These are phyloP conservation scores for Chytriomyces confervae DNA, from an alignment of 192 early-diverging fungal species.

Conservation along the genomic window DNA sequence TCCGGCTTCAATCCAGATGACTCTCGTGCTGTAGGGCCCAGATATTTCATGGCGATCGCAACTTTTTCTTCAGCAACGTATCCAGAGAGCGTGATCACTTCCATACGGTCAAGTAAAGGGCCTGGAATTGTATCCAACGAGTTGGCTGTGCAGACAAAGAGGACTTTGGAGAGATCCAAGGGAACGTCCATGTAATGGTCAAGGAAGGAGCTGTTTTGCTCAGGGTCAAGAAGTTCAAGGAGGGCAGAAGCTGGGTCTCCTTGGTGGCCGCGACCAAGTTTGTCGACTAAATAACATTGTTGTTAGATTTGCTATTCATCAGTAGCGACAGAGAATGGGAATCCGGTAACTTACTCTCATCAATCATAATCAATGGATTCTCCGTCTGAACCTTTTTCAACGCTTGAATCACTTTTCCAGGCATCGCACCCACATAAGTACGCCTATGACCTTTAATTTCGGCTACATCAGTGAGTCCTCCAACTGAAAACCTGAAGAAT, in stretches of 20 bases:
- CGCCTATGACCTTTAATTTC: conserved; percentile 99
- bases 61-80: conserved; percentile 69
- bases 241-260: conserved; percentile 97
- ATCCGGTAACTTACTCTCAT: conserved; percentile 67
- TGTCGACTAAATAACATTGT: conserved; percentile 87
- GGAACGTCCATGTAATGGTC: conserved; percentile 99
- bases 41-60: conserved; percentile 93
- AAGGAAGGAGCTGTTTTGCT: conserved; percentile 96
- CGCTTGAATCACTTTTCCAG: conserved; percentile 98
- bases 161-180: conserved; percentile 94
- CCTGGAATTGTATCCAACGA: conserved; percentile 96
- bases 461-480: conserved; percentile 96
- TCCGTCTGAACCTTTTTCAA: conserved; percentile 99
- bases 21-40: conserved; percentile 83
- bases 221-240: conserved; percentile 95
- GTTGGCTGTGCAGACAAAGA: conserved; percentile 99
- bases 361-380: conserved; percentile 96
- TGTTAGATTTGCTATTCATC: not conserved
- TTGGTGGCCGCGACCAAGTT: conserved; percentile 96
- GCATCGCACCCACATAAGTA: conserved; percentile 99
- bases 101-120: conserved; percentile 99
- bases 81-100: conserved; percentile 91
- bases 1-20: conserved; percentile 76
- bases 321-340: not conserved
- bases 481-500: conserved; percentile 94